These are phyloP conservation scores for Fusarium miscanthi DNA, from an alignment of 2,329 filamentous ascomycete species.

Conservation along the genomic window DNA sequence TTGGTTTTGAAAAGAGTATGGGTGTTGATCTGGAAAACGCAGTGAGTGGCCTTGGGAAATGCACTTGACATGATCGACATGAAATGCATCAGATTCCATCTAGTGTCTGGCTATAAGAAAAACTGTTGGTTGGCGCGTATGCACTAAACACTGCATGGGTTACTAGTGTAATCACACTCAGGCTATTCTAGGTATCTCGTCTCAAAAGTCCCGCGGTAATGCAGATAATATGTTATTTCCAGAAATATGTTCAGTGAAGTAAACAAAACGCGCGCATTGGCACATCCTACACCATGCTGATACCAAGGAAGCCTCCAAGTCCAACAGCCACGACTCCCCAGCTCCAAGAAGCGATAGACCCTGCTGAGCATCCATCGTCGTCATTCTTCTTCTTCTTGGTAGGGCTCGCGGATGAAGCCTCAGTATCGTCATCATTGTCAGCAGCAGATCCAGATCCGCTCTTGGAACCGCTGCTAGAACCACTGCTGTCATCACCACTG, in stretches of 20 bases:
- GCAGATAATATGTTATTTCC: neutral
- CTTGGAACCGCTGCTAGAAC: neutral
- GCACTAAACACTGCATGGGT: fast-evolving
- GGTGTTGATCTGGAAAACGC: neutral
- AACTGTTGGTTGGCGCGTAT: neutral
- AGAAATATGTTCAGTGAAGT: neutral
- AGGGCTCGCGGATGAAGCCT: neutral
- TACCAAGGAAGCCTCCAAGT: slow-evolving; percentile 4
- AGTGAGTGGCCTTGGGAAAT: too few species aligned
- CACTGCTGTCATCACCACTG: neutral
- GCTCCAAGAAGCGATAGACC: neutral
- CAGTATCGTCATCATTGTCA: neutral
- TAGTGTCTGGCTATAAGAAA: neutral
- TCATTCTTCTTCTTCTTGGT: neutral
- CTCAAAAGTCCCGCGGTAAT: neutral
- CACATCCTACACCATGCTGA: neutral
- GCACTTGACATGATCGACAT: neutral
- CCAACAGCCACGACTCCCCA: slow-evolving; percentile 15
- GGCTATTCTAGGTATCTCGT: neutral
- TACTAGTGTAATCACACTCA: neutral
- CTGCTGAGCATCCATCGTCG: slow-evolving; percentile 20
- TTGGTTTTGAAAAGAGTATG: neutral
- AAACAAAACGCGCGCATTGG: neutral
- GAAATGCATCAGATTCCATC: neutral
- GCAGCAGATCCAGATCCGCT: neutral